Conservation (phyloP, 2,329 filamentous ascomycete species). For the Amphichorda felina region DNA sequence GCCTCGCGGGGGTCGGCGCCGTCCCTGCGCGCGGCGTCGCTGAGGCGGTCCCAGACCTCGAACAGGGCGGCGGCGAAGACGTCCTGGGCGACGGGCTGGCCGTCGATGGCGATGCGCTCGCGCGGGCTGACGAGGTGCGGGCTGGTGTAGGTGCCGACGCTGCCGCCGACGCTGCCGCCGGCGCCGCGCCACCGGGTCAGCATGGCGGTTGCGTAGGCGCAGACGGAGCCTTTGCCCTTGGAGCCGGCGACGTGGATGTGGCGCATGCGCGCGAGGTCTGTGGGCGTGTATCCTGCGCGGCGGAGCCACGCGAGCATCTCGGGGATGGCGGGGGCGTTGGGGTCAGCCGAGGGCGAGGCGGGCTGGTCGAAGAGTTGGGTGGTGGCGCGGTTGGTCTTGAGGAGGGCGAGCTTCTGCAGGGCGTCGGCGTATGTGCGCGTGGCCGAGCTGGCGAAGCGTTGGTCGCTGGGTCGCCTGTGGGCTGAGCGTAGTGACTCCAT, state of each 20-base stretch:
- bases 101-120: constrained; percentile 75
- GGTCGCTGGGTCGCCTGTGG: background rate
- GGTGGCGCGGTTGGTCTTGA: constrained; percentile 69
- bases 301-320: constrained; percentile 72
- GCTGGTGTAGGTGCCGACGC: constrained; percentile 69
- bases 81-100: constrained; percentile 53
- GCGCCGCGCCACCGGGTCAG: constrained; percentile 32
- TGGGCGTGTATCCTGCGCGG: constrained; percentile 58
- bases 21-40: constrained; percentile 20
- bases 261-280: constrained; percentile 28
- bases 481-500: no score
- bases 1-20: constrained; percentile 24
- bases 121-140: constrained; percentile 75
- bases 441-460: background rate
- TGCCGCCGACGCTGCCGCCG: constrained; percentile 3
- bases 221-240: constrained; percentile 87
- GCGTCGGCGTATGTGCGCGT: constrained; percentile 45
- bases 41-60: constrained; percentile 63
- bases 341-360: constrained; percentile 20
- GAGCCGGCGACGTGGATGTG: constrained; percentile 82
- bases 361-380: constrained; percentile 32
- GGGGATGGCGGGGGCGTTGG: constrained; percentile 66
- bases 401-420: constrained; percentile 58
- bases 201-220: constrained; percentile 71
- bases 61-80: constrained; percentile 71